These are phyloP conservation scores for Populus hybrid DNA, from an alignment of 441 rosid species.

Conservation along the genomic window DNA sequence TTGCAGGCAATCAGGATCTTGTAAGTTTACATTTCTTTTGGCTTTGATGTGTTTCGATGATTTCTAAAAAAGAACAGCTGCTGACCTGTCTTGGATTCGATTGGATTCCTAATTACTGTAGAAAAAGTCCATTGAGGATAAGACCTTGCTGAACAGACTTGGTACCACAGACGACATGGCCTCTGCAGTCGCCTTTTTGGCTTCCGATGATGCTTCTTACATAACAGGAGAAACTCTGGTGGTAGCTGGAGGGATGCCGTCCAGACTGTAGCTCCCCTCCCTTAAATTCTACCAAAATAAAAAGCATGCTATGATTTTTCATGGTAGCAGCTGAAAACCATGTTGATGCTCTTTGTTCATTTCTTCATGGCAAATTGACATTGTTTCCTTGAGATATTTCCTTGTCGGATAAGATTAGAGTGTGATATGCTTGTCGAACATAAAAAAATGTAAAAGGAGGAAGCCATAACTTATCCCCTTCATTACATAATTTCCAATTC, in stretches of 20 bases:
- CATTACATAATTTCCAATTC: too few species aligned
- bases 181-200: slow-evolving; percentile 78
- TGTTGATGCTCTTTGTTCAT: background rate
- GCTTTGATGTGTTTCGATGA: background rate
- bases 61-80: background rate
- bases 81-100: background rate
- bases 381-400: too few species aligned
- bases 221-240: slow-evolving; percentile 85
- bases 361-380: background rate
- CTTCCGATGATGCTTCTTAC: slow-evolving; percentile 80
- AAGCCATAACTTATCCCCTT: too few species aligned
- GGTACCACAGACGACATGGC: slow-evolving; percentile 89
- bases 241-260: slow-evolving; percentile 86
- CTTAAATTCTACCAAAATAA: background rate
- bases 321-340: slow-evolving; percentile 23
- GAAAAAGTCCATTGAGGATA: slow-evolving; percentile 49
- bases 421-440: too few species aligned
- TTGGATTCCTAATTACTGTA: slow-evolving; percentile 25
- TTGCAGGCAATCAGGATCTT: slow-evolving; percentile 40
- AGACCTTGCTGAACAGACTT: slow-evolving; percentile 63
- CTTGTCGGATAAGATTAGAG: too few species aligned
- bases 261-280: slow-evolving; percentile 48
- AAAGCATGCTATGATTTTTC: background rate
- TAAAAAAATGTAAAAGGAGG: too few species aligned
- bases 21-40: slow-evolving; percentile 37